phyloP scores from a whole-genome alignment of 179 eudicot genomes.

The Nepenthes alata region DNA sequence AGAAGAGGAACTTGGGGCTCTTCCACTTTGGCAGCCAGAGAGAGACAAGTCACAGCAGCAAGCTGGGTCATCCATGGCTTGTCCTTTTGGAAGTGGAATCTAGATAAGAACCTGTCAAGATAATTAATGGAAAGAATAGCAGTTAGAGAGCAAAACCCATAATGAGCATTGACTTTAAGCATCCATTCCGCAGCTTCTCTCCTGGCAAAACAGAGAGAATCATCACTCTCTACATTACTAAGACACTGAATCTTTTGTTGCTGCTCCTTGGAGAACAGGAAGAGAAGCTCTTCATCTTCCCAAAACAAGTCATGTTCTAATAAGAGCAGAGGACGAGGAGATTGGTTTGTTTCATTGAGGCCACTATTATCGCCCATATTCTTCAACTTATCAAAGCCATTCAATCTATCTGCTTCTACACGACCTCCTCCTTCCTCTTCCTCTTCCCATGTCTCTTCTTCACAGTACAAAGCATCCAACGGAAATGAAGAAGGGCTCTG shows the following conservation, averaged over 20 bases:
- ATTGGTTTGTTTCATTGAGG: not conserved
- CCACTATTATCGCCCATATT: too few species aligned
- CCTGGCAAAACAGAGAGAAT: slow-evolving; percentile 17
- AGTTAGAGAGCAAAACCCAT: slow-evolving; percentile 52
- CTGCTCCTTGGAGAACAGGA: slow-evolving; percentile 44
- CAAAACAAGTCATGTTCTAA: slow-evolving; percentile 40
- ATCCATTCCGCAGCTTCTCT: slow-evolving; percentile 36
- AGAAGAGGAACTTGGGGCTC: slow-evolving; percentile 72
- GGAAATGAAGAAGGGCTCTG: slow-evolving; percentile 21
- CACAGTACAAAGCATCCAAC: slow-evolving; percentile 54
- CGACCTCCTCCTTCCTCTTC: slow-evolving; percentile 2
- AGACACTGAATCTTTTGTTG: slow-evolving; percentile 2
- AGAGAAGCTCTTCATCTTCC: slow-evolving; percentile 60
- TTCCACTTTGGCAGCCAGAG: slow-evolving; percentile 93
- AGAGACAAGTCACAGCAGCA: slow-evolving; percentile 72
- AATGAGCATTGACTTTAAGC: slow-evolving; percentile 24
- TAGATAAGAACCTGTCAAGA: slow-evolving; percentile 45
- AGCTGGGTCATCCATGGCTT: slow-evolving; percentile 86
- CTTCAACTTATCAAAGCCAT: too few species aligned
- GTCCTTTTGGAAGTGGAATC: slow-evolving; percentile 22
- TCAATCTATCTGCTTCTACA: slow-evolving; percentile 7
- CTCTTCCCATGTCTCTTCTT: slow-evolving; percentile 39
- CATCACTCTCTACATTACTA: not conserved
- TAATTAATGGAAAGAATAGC: slow-evolving; percentile 55
- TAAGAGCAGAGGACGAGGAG: slow-evolving; percentile 18